Percentiles rank a stretch among this genome's conserved stretches.
phyloP scores from a whole-genome alignment of 345 rosid genomes.

The Populus tremula region DNA sequence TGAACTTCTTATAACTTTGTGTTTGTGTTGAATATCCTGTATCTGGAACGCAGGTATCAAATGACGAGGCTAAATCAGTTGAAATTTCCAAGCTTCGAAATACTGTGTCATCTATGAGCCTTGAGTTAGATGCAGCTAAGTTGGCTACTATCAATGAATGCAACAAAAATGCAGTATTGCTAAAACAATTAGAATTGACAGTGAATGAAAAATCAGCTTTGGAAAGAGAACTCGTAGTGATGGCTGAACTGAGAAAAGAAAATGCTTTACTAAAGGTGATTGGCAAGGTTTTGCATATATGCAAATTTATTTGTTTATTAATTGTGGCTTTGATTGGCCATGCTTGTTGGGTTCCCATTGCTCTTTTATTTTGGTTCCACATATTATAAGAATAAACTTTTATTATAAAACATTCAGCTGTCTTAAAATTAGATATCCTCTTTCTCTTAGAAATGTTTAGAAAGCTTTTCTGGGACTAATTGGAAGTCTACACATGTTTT shows the following conservation, averaged over 20 bases:
- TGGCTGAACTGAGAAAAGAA: conserved; percentile 68
- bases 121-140: conserved; percentile 92
- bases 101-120: conserved; percentile 65
- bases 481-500: not conserved
- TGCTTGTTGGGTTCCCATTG: not conserved
- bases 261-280: conserved; percentile 69
- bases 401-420: not conserved
- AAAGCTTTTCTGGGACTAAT: not conserved
- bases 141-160: conserved; percentile 80
- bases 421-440: not conserved
- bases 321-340: not conserved
- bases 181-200: conserved; percentile 72
- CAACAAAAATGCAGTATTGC: conserved; percentile 81
- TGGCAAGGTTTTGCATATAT: not conserved
- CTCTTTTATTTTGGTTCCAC: not conserved
- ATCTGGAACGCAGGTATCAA: conserved; percentile 59
- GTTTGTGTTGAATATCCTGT: not conserved
- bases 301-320: not conserved
- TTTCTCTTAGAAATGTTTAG: not conserved
- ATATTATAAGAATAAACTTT: not conserved
- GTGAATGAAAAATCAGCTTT: conserved; percentile 69
- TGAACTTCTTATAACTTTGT: not conserved
- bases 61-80: conserved; percentile 65
- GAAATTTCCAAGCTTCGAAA: conserved; percentile 79
- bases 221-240: conserved; percentile 60